Evolutionary conservation across 1,284 basidiomycete species (phyloP).

Genomic region (Grifola frondosa): DNA sequence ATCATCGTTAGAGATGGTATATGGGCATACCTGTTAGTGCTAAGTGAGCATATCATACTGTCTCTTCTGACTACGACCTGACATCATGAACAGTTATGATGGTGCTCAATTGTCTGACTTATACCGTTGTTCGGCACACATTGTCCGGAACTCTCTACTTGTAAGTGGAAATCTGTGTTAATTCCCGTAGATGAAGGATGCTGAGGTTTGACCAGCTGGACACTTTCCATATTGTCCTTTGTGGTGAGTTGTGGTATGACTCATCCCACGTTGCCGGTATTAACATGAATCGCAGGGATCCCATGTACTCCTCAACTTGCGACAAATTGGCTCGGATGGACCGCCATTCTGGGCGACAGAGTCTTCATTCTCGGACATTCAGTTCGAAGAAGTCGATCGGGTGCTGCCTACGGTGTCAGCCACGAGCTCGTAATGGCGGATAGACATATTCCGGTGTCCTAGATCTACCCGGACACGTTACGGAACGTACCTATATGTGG

Average conservation of each 20-base stretch:
- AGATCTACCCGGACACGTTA: no score
- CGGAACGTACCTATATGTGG: no score
- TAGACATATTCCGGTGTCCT: no score
- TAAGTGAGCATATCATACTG: no score
- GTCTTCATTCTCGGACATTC: no score
- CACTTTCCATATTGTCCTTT: constrained; percentile 12
- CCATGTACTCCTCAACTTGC: constrained; percentile 19
- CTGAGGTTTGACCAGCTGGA: constrained; percentile 11
- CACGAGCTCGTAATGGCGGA: no score
- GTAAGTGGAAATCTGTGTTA: constrained; percentile 1
- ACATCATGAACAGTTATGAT: constrained; percentile 11
- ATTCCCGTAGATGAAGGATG: background rate
- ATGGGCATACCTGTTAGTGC: constrained; percentile 40
- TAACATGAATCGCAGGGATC: constrained; percentile 12
- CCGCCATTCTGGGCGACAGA: background rate
- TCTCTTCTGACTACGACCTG: background rate
- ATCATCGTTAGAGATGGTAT: constrained; percentile 37
- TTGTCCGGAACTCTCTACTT: constrained; percentile 12
- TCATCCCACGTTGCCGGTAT: no score
- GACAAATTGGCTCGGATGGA: background rate
- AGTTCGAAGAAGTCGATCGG: no score
- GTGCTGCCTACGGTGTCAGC: no score
- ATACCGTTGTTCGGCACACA: constrained; percentile 7
- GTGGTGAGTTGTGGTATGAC: constrained; percentile 7
- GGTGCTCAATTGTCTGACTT: constrained; percentile 14